Conservation (phyloP, 768 basidiomycete species). For the Mycena rebaudengoi region DNA sequence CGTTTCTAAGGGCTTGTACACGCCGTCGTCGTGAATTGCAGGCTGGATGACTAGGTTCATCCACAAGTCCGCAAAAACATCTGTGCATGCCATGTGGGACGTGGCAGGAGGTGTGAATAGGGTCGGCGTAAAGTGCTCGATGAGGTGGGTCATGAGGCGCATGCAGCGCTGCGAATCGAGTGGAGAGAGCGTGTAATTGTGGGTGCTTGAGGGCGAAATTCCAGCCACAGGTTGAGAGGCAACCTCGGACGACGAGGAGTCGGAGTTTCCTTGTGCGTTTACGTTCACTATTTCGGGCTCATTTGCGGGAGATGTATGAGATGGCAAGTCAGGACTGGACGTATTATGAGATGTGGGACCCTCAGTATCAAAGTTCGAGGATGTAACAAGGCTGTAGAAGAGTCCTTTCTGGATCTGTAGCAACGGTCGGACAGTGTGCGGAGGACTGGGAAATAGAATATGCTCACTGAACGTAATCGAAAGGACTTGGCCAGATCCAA, state of each 20-base stretch:
- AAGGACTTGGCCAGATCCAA: slow-evolving; percentile 59
- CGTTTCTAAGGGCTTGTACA: slow-evolving; percentile 78
- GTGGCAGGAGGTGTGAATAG: slow-evolving; percentile 76
- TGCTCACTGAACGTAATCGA: slow-evolving; percentile 59
- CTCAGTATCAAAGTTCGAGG: slow-evolving; percentile 61
- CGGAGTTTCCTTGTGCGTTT: slow-evolving; percentile 11
- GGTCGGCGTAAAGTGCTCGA: slow-evolving; percentile 75
- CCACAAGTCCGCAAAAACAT: slow-evolving; percentile 77
- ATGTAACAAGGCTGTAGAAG: slow-evolving; percentile 70
- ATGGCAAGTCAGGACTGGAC: slow-evolving; percentile 7
- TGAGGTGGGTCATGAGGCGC: slow-evolving; percentile 60
- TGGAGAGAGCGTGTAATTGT: slow-evolving; percentile 37
- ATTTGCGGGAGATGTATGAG: slow-evolving; percentile 11
- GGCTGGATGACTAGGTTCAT: slow-evolving; percentile 75
- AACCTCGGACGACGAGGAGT: background rate
- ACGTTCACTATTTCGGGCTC: background rate
- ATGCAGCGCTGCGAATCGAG: slow-evolving; percentile 50
- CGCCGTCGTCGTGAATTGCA: slow-evolving; percentile 66
- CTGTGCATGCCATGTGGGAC: slow-evolving; percentile 79
- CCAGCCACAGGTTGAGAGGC: slow-evolving; percentile 7
- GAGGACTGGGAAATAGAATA: slow-evolving; percentile 20
- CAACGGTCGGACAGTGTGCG: background rate
- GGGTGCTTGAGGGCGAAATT: slow-evolving; percentile 31
- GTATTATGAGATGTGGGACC: slow-evolving; percentile 28
- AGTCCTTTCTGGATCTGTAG: slow-evolving; percentile 66